Base-by-base conservation (phyloP, 2,329 filamentous ascomycete species). In the Exophiala lecanii-corni region DNA sequence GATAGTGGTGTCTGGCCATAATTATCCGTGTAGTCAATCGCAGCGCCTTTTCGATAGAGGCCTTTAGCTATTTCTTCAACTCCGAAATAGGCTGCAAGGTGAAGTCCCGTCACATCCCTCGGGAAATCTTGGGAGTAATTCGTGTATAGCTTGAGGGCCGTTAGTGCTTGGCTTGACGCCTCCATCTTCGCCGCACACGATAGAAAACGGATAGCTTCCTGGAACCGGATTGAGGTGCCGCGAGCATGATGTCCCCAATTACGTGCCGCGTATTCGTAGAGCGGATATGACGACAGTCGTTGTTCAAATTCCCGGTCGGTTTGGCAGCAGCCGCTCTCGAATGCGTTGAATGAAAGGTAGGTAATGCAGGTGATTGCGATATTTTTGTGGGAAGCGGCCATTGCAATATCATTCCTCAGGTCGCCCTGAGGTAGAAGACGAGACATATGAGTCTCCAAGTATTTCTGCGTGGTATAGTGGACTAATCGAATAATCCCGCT, bases 391-490 rank as follows among this genome's bases (percentile, higher is more conserved):
- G 58, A 59, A 23, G 55, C 17, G 0, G 57, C 58, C 39, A 72
- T 63, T 57, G 60, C 66, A 31, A n/a, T 18, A 19, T 2, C 15
- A 6, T 37, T 15, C n/a, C n/a, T n/a, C n/a, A n/a, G n/a, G n/a
- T n/a, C n/a, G n/a, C n/a, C n/a, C n/a, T n/a, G n/a, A n/a, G n/a
- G n/a, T n/a, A n/a, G n/a, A n/a, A n/a, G n/a, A n/a, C n/a, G n/a
- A n/a, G n/a, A n/a, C n/a, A n/a, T n/a, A 20, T 15, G 19, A 13
- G 9, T 25, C 9, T 67, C 55, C 34, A 74, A 67, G 53, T 70
- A 75, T 38, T 73, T 61, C 32, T 72, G 66, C 2, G 70, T 62
- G 0, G 72, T 72, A 41, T 70, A 68, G 49, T 74, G 70, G 3
- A 70, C 46, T 7, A 59, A 43, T 3, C 48, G 50, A 30, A 59